Conservation (phyloP, 2,329 filamentous ascomycete species). For the Cladosporium sp. region DNA sequence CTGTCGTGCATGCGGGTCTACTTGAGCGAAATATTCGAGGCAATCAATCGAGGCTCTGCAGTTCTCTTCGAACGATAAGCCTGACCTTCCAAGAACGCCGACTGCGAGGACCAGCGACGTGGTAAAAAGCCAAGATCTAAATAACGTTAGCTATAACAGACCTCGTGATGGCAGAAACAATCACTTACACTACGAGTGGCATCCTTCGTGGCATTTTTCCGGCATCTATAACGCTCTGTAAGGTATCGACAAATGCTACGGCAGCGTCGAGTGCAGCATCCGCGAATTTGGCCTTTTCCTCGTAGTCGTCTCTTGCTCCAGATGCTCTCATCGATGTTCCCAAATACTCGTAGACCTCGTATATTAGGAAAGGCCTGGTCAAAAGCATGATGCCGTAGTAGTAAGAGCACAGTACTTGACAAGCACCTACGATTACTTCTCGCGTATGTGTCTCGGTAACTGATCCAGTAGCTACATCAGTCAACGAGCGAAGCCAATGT, state of each 20-base stretch:
- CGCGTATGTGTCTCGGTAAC: constrained; percentile 14
- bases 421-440: constrained; percentile 38
- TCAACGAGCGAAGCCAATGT: constrained; percentile 28
- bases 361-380: constrained; percentile 49
- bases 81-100: constrained; percentile 22
- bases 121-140: constrained; percentile 26
- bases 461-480: constrained; percentile 17
- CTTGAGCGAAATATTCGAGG: constrained; percentile 23
- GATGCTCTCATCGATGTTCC: constrained; percentile 20
- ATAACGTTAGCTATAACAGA: not conserved
- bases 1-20: constrained; percentile 26
- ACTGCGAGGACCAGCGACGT: constrained; percentile 26
- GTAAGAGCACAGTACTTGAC: constrained; percentile 46
- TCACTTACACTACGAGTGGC: constrained; percentile 21
- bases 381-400: constrained; percentile 51
- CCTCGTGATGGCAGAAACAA: not conserved
- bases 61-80: constrained; percentile 20
- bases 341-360: constrained; percentile 39
- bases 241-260: constrained; percentile 20
- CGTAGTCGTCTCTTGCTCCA: constrained; percentile 15
- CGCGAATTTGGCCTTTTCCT: constrained; percentile 23
- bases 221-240: constrained; percentile 16
- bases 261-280: constrained; percentile 27
- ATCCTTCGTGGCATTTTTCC: constrained; percentile 15
- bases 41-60: constrained; percentile 18